These are phyloP conservation scores for Fusarium brevicatenulatum DNA, from an alignment of 2,329 filamentous ascomycete species.

Conservation along the genomic window DNA sequence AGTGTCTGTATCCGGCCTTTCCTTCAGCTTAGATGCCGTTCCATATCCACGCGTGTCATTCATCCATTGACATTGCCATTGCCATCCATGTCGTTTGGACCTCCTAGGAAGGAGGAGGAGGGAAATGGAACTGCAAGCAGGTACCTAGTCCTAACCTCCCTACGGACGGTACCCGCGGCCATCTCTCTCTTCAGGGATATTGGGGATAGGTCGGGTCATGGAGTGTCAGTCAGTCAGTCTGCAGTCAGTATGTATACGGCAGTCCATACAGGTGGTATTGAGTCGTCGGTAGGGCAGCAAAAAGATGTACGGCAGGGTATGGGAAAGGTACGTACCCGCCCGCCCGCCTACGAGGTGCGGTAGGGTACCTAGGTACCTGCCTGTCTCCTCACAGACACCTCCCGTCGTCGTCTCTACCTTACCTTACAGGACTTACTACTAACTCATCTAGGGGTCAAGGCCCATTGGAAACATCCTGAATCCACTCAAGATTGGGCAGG, in stretches of 20 bases:
- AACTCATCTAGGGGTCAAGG: not conserved
- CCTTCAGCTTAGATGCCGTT: conserved; percentile 4
- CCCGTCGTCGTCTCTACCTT: not conserved
- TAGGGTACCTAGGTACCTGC: not conserved
- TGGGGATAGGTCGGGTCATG: not conserved
- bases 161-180: conserved; percentile 1
- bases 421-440: not conserved
- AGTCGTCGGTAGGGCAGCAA: not conserved
- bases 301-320: not conserved
- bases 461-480: not conserved
- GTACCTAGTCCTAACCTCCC: not conserved
- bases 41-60: not conserved
- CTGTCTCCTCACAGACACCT: not conserved
- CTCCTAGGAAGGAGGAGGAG: conserved; percentile 2
- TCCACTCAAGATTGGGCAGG: not conserved
- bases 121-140: not conserved
- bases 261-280: not conserved
- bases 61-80: not conserved
- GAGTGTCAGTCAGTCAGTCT: not conserved
- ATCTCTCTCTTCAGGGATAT: not conserved
- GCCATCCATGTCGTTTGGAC: conserved; percentile 5
- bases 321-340: not conserved
- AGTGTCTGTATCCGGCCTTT: conserved; percentile 18
- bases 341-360: not conserved
- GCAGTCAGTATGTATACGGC: not conserved